These are phyloP conservation scores for Blakeslea trispora DNA, from an alignment of 371 early-diverging fungal species.

Conservation along the genomic window DNA sequence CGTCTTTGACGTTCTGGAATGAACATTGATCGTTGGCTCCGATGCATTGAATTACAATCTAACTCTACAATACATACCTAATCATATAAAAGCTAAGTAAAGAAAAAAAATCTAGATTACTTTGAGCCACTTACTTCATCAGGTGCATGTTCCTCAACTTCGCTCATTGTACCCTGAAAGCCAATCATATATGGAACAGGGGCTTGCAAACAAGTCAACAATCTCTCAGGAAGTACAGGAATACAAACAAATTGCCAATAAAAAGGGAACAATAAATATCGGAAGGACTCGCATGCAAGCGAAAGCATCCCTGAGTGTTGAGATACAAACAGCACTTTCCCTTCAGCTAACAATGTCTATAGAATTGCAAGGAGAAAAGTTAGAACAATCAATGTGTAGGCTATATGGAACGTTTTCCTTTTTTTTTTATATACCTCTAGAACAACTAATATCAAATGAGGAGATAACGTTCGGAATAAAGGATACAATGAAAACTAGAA, in stretches of 20 bases:
- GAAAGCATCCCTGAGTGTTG: slow-evolving; percentile 73
- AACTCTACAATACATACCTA: slow-evolving; percentile 62
- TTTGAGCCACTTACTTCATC: slow-evolving; percentile 56
- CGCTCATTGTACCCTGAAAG: slow-evolving; percentile 57
- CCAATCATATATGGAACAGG: slow-evolving; percentile 87
- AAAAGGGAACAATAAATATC: slow-evolving; percentile 73
- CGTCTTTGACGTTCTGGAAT: slow-evolving; percentile 58
- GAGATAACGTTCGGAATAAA: slow-evolving; percentile 71
- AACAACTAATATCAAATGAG: slow-evolving; percentile 69
- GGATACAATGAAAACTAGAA: slow-evolving; percentile 80
- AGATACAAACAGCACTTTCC: slow-evolving; percentile 76
- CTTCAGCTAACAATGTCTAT: slow-evolving; percentile 70
- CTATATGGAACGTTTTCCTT: no score
- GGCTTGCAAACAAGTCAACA: slow-evolving; percentile 77
- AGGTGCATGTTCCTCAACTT: slow-evolving; percentile 60
- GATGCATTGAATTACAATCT: slow-evolving; percentile 59
- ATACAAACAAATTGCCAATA: slow-evolving; percentile 84
- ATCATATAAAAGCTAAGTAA: slow-evolving; percentile 1
- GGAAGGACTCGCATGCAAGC: slow-evolving; percentile 69
- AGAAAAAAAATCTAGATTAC: not conserved
- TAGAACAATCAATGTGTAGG: no score
- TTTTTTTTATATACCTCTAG: slow-evolving; percentile 61
- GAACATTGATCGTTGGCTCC: slow-evolving; percentile 36
- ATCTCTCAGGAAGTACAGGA: slow-evolving; percentile 71
- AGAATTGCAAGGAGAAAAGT: no score